Conservation (phyloP, 495 filamentous ascomycete species). For the Tuber umbilicatum region DNA sequence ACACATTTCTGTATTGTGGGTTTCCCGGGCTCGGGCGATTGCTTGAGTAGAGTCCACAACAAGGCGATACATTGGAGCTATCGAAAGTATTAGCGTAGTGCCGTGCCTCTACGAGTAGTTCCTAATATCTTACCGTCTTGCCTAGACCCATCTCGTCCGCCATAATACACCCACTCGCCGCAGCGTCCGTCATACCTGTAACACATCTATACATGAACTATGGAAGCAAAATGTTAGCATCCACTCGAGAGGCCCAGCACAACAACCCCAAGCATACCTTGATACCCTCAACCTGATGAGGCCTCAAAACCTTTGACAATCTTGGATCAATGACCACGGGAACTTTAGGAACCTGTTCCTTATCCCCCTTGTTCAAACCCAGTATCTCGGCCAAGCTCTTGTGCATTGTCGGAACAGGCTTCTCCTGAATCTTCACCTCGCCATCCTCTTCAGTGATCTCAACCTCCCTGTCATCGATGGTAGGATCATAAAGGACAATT, state of each 20-base stretch:
- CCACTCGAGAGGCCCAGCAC: not conserved
- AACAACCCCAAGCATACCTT: slow-evolving; percentile 50
- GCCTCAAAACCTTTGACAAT: slow-evolving; percentile 82
- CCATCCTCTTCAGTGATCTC: slow-evolving; percentile 49
- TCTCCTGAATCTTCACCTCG: slow-evolving; percentile 49
- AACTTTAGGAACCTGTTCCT: slow-evolving; percentile 72
- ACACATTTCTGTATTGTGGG: slow-evolving; percentile 93
- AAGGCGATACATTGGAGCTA: slow-evolving; percentile 67
- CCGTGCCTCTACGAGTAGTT: slow-evolving; percentile 45
- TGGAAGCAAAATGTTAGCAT: not conserved
- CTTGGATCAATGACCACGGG: slow-evolving; percentile 95
- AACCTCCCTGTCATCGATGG: slow-evolving; percentile 70
- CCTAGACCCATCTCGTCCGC: slow-evolving; percentile 98
- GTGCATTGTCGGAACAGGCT: slow-evolving; percentile 55
- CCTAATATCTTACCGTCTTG: slow-evolving; percentile 63
- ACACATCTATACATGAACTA: slow-evolving; percentile 88
- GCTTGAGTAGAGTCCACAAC: slow-evolving; percentile 95
- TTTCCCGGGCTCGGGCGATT: slow-evolving; percentile 90
- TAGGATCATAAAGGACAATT: slow-evolving; percentile 94
- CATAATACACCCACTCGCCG: slow-evolving; percentile 98
- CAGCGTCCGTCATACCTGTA: slow-evolving; percentile 86
- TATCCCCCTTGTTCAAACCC: slow-evolving; percentile 83
- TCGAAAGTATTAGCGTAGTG: slow-evolving; percentile 48
- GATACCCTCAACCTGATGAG: slow-evolving; percentile 97
- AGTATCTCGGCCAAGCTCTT: slow-evolving; percentile 94